These are phyloP conservation scores for Geotrichum citri-aurantii DNA, from an alignment of 1,139 yeast species.

Conservation along the genomic window DNA sequence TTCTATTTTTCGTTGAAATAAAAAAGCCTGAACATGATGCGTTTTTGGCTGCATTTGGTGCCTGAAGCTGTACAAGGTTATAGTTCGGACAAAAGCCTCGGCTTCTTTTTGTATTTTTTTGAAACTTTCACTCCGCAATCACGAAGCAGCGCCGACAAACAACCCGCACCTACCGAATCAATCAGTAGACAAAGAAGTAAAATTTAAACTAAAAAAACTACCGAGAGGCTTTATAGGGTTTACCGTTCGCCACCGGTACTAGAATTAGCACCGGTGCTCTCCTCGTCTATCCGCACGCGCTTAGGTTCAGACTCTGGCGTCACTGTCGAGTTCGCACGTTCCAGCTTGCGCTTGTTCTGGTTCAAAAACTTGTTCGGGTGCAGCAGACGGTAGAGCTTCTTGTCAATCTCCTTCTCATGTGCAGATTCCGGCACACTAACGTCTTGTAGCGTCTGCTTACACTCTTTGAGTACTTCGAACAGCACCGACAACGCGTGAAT, in stretches of 20 bases:
- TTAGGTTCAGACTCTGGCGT: not conserved
- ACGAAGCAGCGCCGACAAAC: no score
- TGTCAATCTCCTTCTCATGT: conserved; percentile 32
- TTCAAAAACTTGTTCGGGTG: conserved; percentile 25
- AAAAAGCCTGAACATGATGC: no score
- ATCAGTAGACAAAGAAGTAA: no score
- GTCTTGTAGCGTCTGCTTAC: conserved; percentile 22
- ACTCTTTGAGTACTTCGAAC: conserved; percentile 23
- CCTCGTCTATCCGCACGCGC: not conserved
- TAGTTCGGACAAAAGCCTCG: not conserved
- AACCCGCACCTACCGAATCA: no score
- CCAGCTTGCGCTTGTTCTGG: conserved; percentile 16
- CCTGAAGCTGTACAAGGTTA: no score
- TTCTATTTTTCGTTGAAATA: no score
- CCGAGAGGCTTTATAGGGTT: no score
- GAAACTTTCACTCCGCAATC: no score
- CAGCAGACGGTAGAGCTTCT: conserved; percentile 31
- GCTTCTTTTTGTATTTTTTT: not conserved
- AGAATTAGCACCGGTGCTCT: not conserved
- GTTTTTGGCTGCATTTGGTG: no score
- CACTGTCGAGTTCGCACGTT: conserved; percentile 6
- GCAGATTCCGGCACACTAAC: conserved; percentile 25
- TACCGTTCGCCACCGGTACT: not conserved
- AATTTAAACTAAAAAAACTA: no score
- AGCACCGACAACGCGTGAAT: conserved; percentile 17